Base-by-base conservation (phyloP, 1,284 basidiomycete genomes). In the Thecaphora thlaspeos region DNA sequence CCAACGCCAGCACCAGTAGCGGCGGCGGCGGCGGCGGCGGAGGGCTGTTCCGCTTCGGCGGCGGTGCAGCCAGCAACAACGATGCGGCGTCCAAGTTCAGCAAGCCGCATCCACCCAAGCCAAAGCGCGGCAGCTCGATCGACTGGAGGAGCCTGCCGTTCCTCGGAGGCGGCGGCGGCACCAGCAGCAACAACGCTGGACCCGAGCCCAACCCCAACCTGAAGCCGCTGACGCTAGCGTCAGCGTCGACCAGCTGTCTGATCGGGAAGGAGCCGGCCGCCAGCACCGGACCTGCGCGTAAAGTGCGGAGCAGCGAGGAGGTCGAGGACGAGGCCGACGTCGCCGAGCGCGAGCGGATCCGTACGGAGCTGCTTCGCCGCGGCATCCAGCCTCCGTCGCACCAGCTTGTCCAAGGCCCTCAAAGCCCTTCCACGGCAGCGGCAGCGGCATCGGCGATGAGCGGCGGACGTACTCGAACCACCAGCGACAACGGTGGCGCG, bases 191-290 rank as follows among this genome's bases (percentile, higher is more conserved):
- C 26, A 28, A 28, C 26, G 19, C 43, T 9, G 45, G 38, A 8
- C 86, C 85, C 78, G 86, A 86, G 68, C 63, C 83, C 0, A 85
- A 85, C 41, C 57, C 74, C 38, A 17, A 82, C 61, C 79, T 89
- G 53, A 86, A 86, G 14, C 88, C 87, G 9, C 79, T 90, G 37
- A 88, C 86, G 7, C 81, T 90, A 39, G 55, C 55, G 5, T 47
- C 55, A 39, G 55, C 55, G 5, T 47, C 55, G 9, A 46, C 52
- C 44, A 59, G 45, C 37, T 47, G 55, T 24, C 46, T 52, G 23
- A 59, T 59, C 4, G 26, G 26, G 7, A 11, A 11, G 26, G 55
- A 55, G 0, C 34, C 55, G 12, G 49, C 37, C 4, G 26, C 7
- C 26, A 11, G 26, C 26, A 28, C 26, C 26, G 26, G 7, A 28